Evolutionary conservation across 228 moss, liverwort and hornwort genomes (phyloP).

Genomic region (Sphagnum fallax): DNA sequence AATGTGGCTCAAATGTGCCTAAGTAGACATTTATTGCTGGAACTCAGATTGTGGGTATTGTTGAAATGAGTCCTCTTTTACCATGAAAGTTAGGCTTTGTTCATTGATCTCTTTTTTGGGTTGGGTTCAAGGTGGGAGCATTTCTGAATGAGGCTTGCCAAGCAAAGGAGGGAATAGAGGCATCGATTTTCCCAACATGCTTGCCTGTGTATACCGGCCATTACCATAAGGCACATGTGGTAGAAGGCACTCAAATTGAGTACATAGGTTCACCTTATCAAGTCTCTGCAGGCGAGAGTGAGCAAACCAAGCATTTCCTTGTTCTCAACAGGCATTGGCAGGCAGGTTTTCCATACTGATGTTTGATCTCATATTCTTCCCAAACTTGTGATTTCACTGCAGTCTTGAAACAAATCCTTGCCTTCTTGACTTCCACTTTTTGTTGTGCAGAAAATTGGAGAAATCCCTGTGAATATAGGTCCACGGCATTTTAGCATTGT

Average conservation of each 20-base stretch:
- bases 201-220: constrained; percentile 91
- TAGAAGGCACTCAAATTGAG: constrained; percentile 80
- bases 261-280: constrained; percentile 98
- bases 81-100: no score
- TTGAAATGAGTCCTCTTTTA: no score
- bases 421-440: neutral
- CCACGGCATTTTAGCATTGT: constrained; percentile 71
- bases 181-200: constrained; percentile 64
- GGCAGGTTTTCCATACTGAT: constrained; percentile 14
- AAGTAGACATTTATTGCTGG: no score
- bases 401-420: neutral
- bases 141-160: constrained; percentile 87
- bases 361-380: no score
- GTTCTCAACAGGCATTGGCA: constrained; percentile 82
- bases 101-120: no score
- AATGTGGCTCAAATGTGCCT: no score
- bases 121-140: constrained; percentile 65
- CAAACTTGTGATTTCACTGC: neutral
- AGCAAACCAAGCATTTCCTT: constrained; percentile 75
- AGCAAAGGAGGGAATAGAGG: constrained; percentile 90
- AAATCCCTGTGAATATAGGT: constrained; percentile 77
- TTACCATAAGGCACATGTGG: constrained; percentile 94
- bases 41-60: no score
- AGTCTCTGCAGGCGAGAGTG: constrained; percentile 74
- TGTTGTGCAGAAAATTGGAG: constrained; percentile 75